Evolutionary conservation across 2,329 filamentous ascomycete species (phyloP), one percentile per base, ranked within the genome.

Genomic region (Pestalotiopsis sp.): DNA sequence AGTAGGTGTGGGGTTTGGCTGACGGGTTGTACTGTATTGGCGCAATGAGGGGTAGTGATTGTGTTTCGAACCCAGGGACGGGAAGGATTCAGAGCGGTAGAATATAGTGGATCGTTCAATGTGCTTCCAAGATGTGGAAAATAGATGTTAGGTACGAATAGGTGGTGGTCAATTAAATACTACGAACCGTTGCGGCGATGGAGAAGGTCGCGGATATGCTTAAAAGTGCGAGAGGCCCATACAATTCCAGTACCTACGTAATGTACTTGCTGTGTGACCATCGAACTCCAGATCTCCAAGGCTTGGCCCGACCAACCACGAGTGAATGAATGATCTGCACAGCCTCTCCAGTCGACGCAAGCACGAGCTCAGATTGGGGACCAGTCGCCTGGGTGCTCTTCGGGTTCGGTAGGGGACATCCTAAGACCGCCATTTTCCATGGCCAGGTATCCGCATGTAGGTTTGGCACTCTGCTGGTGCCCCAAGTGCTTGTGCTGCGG

Each of bases 301-400:
- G 23, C 49, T 36, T 20, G 41, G 39, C n/a, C 61, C 25, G 13
- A 13, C 61, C 63, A 57, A 66, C 63, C 63, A 57, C 11, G 9
- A 20, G 25, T 56, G 63, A 66, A 23, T 66, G 63, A 57, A 66
- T 66, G 63, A 66, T 49, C 31, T 66, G 63, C 63, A 66, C 63
- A 66, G 63, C 63, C 63, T 66, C 63, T 57, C 27, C 25, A 20
- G 61, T 23, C n/a, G 25, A 66, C 63, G 63, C 63, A 66, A 66
- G 49, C 63, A 39, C 63, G n/a, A 64, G 62, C 49, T 11, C 25
- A 62, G n/a, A 20, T 25, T 49, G 27, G 23, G 62, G 31, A 62
- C 59, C 59, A 12, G 31, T n/a, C n/a, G 59, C 31, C 14, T 62
- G 59, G 59, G 14, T 20, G 14, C 61, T 17, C 23, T 23, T 41